A percentile compares a stretch with the other conserved stretches of the same genome.
phyloP scores from a whole-genome alignment of 768 basidiomycete genomes.

The Wakefieldia striispora region DNA sequence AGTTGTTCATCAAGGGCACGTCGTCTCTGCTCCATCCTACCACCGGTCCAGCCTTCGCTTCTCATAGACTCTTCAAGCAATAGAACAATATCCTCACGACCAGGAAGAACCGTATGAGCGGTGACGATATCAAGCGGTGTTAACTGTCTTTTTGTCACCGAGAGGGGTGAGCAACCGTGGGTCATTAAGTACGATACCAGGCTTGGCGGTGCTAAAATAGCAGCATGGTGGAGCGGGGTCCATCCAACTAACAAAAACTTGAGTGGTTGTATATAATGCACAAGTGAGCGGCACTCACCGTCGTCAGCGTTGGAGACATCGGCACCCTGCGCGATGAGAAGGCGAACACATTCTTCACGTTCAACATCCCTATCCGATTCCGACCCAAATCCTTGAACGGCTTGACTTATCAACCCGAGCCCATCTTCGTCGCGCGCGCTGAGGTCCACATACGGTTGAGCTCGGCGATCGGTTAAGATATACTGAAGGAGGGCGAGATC shows the following conservation, averaged over 20 bases:
- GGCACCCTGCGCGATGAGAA: slow-evolving; percentile 77
- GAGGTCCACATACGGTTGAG: slow-evolving; percentile 68
- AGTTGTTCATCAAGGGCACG: slow-evolving; percentile 55
- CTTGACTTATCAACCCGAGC: slow-evolving; percentile 70
- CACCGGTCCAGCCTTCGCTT: slow-evolving; percentile 77
- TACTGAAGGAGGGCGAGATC: slow-evolving; percentile 71
- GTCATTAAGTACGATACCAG: slow-evolving; percentile 91
- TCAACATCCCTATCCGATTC: slow-evolving; percentile 85
- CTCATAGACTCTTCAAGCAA: slow-evolving; percentile 89
- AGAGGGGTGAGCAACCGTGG: slow-evolving; percentile 83
- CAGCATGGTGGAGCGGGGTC: slow-evolving; percentile 93
- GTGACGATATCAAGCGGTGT: slow-evolving; percentile 90
- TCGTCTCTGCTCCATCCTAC: slow-evolving; percentile 68
- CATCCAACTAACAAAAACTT: slow-evolving; percentile 67
- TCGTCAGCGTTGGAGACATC: slow-evolving; percentile 60
- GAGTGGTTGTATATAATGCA: slow-evolving; percentile 2
- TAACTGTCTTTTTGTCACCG: slow-evolving; percentile 71
- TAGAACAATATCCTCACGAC: slow-evolving; percentile 82
- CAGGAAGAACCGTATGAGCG: slow-evolving; percentile 75
- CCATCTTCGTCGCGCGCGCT: slow-evolving; percentile 81
- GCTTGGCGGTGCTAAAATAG: slow-evolving; percentile 84
- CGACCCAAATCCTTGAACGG: slow-evolving; percentile 79
- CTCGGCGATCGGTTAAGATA: slow-evolving; percentile 65
- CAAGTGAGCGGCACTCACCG: slow-evolving; percentile 39
- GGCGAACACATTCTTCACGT: slow-evolving; percentile 83